These are phyloP conservation scores for Candida sp. DNA, from an alignment of 1,139 yeast species.

Conservation along the genomic window DNA sequence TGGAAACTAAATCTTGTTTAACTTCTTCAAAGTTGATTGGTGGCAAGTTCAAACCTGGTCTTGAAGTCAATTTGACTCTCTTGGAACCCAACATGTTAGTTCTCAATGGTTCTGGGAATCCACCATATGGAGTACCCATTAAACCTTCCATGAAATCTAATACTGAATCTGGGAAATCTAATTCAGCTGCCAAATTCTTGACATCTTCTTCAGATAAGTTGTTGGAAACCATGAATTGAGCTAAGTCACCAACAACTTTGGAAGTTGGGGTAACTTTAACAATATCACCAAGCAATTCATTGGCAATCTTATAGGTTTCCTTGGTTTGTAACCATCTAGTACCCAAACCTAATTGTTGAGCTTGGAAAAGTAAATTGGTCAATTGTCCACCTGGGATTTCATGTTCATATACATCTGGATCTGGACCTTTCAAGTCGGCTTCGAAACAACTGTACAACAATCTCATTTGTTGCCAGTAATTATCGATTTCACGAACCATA, in stretches of 20 bases:
- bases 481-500: slow-evolving; percentile 77
- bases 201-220: slow-evolving; percentile 85
- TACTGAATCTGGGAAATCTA: slow-evolving; percentile 98
- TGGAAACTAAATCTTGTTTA: slow-evolving; percentile 65
- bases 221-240: slow-evolving; percentile 98
- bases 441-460: slow-evolving; percentile 94
- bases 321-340: slow-evolving; percentile 95
- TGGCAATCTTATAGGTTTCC: slow-evolving; percentile 89
- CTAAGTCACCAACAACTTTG: slow-evolving; percentile 98
- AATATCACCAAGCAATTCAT: slow-evolving; percentile 86
- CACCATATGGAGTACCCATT: slow-evolving; percentile 99
- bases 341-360: slow-evolving; percentile 97
- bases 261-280: slow-evolving; percentile 99
- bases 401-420: slow-evolving; percentile 97
- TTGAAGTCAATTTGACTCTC: slow-evolving; percentile 81
- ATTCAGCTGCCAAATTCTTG: slow-evolving; percentile 75
- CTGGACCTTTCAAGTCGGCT: slow-evolving; percentile 99
- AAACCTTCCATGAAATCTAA: slow-evolving; percentile 98
- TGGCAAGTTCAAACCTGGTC: slow-evolving; percentile 88
- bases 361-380: slow-evolving; percentile 97
- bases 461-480: slow-evolving; percentile 99
- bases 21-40: slow-evolving; percentile 77
- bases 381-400: slow-evolving; percentile 99
- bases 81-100: slow-evolving; percentile 77
- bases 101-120: slow-evolving; percentile 99